Evolutionary conservation across 1,284 basidiomycete species (phyloP).

Genomic region (Hemileia vastatrix): DNA sequence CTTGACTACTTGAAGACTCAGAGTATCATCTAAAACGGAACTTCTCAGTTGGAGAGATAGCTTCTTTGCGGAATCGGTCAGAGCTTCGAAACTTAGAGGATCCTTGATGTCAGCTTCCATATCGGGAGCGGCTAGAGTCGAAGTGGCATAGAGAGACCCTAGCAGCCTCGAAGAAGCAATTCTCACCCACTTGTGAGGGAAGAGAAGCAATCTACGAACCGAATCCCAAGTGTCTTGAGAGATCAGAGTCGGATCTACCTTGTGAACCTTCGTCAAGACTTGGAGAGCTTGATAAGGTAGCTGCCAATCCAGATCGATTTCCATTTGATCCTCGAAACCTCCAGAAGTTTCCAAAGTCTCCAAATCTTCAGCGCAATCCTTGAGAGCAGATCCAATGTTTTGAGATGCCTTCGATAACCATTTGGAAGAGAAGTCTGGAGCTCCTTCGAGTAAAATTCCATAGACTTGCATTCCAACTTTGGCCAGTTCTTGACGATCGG

Average conservation of each 20-base stretch:
- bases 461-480: too few relatives aligned
- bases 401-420: constrained; percentile 1
- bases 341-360: constrained; percentile 32
- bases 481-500: too few relatives aligned
- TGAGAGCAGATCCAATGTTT: background rate
- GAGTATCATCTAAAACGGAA: constrained; percentile 61
- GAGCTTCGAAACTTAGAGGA: constrained; percentile 24
- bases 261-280: constrained; percentile 52
- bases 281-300: constrained; percentile 70
- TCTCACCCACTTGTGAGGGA: constrained; percentile 91
- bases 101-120: constrained; percentile 27
- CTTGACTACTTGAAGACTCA: constrained; percentile 81
- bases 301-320: constrained; percentile 59
- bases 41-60: constrained; percentile 72
- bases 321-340: constrained; percentile 39
- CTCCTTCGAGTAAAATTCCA: too few relatives aligned
- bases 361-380: background rate
- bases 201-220: constrained; percentile 53
- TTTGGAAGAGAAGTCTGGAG: background rate
- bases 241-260: constrained; percentile 50
- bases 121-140: constrained; percentile 14
- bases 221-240: constrained; percentile 45
- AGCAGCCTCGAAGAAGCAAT: constrained; percentile 68
- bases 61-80: constrained; percentile 54
- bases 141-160: constrained; percentile 51